Conservation (phyloP, 805 yeast genomes). For the Hanseniaspora guilliermondii region DNA sequence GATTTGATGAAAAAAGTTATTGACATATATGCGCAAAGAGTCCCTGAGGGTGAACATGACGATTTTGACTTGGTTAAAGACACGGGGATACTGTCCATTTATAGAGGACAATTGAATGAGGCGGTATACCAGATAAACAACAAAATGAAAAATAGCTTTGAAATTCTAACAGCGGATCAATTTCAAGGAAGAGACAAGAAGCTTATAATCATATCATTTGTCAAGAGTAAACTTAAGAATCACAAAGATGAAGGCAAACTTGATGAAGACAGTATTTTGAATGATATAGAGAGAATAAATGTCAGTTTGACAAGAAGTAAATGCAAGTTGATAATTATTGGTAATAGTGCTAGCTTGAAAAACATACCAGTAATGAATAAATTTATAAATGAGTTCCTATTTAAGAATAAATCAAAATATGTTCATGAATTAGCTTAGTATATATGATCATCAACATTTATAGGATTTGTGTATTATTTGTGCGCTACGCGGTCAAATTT, state of each 20-base stretch:
- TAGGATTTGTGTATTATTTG: background rate
- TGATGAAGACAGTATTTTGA: constrained; percentile 62
- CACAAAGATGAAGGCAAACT: constrained; percentile 36
- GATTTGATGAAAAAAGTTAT: constrained; percentile 50
- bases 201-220: constrained; percentile 79
- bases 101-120: constrained; percentile 63
- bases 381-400: constrained; percentile 32
- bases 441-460: background rate
- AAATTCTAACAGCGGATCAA: constrained; percentile 83
- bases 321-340: constrained; percentile 70
- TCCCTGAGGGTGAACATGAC: constrained; percentile 36
- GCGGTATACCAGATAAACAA: constrained; percentile 26
- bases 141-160: constrained; percentile 35
- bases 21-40: constrained; percentile 26
- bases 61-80: constrained; percentile 32
- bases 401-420: background rate
- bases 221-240: constrained; percentile 39
- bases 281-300: constrained; percentile 84
- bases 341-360: constrained; percentile 53
- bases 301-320: constrained; percentile 90
- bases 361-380: constrained; percentile 24
- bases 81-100: constrained; percentile 83
- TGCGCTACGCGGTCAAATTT: background rate
- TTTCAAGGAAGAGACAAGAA: constrained; percentile 95
- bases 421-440: background rate